phyloP scores from a whole-genome alignment of 1,284 basidiomycete genomes.

The Coniophora puteana region DNA sequence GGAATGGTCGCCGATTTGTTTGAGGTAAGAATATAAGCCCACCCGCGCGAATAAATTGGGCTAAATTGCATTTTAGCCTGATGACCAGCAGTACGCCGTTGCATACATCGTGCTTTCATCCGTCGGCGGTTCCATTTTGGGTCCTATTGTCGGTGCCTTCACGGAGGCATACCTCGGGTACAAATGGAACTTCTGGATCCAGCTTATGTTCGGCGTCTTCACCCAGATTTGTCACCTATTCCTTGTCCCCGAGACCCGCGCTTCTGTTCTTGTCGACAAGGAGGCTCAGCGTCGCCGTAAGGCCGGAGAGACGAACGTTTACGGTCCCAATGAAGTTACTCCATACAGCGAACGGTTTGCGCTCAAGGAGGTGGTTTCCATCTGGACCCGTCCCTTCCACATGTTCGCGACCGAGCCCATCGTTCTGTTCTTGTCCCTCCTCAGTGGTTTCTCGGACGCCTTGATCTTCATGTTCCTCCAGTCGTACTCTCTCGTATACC shows the following conservation, averaged over 20 bases:
- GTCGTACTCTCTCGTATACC: slow-evolving; percentile 12
- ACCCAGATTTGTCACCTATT: slow-evolving; percentile 14
- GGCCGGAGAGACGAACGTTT: slow-evolving; percentile 10
- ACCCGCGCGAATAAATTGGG: too few species aligned
- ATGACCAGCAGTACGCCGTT: slow-evolving; percentile 17
- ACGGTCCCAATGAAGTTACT: slow-evolving; percentile 7
- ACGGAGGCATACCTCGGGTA: slow-evolving; percentile 10
- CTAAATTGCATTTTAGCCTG: too few species aligned
- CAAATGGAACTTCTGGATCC: slow-evolving; percentile 17
- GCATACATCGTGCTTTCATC: slow-evolving; percentile 17
- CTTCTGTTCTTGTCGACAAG: slow-evolving; percentile 11
- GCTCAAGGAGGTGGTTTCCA: slow-evolving; percentile 3
- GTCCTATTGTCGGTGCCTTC: slow-evolving; percentile 15
- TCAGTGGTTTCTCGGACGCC: slow-evolving; percentile 15
- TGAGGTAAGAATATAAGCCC: too few species aligned
- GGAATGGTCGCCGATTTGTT: slow-evolving; percentile 19
- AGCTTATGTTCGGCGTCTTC: slow-evolving; percentile 13
- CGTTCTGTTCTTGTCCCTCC: slow-evolving; percentile 16
- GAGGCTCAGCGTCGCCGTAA: slow-evolving; percentile 13
- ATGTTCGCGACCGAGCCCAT: slow-evolving; percentile 17
- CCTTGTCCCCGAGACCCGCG: slow-evolving; percentile 14
- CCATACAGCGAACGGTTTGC: too few species aligned
- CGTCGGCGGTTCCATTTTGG: slow-evolving; percentile 14
- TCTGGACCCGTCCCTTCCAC: slow-evolving; percentile 12
- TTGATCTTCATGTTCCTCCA: slow-evolving; percentile 18